Evolutionary conservation across 345 rosid genomes (phyloP).

Genomic region (Acer campestre): DNA sequence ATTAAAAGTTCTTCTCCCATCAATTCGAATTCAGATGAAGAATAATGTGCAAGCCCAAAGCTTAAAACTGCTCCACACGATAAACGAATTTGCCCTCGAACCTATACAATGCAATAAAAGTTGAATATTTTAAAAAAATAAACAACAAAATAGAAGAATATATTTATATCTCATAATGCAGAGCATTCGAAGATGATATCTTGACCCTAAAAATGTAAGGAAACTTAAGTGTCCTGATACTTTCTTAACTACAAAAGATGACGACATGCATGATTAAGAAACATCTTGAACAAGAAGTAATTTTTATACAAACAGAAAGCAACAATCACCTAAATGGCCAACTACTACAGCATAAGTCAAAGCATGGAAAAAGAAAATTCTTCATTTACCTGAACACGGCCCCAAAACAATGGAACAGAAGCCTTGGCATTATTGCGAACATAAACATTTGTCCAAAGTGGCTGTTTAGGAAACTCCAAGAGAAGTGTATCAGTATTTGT

Average conservation of each 20-base stretch:
- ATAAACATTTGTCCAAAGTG: conserved; percentile 67
- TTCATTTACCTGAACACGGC: conserved; percentile 67
- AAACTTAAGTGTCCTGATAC: background rate
- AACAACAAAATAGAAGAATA: background rate
- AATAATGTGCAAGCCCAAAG: conserved; percentile 67
- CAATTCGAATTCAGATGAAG: conserved; percentile 66
- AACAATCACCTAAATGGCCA: background rate
- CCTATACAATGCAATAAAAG: conserved; percentile 36
- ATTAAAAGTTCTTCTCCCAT: conserved; percentile 78
- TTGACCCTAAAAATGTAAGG: background rate
- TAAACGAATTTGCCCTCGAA: conserved; percentile 59
- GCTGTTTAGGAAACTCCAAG: conserved; percentile 68
- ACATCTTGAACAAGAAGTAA: background rate
- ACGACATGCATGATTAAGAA: background rate
- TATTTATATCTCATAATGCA: background rate
- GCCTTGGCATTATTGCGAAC: conserved; percentile 61
- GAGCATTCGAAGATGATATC: background rate
- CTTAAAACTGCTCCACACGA: conserved; percentile 54
- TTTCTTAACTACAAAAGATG: background rate
- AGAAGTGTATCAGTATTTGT: conserved; percentile 71
- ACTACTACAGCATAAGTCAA: conserved; percentile 10
- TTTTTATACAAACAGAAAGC: background rate
- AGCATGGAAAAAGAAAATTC: conserved; percentile 16
- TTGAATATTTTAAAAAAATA: conserved; percentile 1
- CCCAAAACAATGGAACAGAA: conserved; percentile 70